Evolutionary conservation across 1,284 basidiomycete species (phyloP), one percentile per base, ranked within the genome.

Genomic region (Cryptococcus maquisensis): DNA sequence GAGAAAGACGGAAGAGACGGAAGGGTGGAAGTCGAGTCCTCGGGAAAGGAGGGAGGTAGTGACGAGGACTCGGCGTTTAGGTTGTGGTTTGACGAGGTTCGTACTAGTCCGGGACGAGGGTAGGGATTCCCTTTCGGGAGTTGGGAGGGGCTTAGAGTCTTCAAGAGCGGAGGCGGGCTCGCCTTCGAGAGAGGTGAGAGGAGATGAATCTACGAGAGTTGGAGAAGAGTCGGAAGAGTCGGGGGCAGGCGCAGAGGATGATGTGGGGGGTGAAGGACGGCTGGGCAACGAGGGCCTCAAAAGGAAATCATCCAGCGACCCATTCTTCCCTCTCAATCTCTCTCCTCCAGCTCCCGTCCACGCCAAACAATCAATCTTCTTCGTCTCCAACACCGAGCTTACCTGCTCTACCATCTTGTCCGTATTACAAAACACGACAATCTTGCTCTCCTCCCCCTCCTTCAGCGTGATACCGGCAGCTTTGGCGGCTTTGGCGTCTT

Each of bases 1-100:
- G 61, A 93, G 85, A 72, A 93, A 86, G 4, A 92, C 86, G 60
- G 90, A 84, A 58, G 81, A 80, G 61, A 93, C 84, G 4, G 78
- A 76, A 0, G 89, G 84, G 15, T 84, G 79, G 67, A 95, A 95
- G 71, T 95, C 92, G 10, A 95, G 81, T 3, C 91, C 92, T 16
- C 92, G 83, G n/a, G 90, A 90, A 28, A 95, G 84, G 21, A 95
- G 79, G 10, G 90, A 93, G 0, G 91, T 95, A 23, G 91, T 93
- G 54, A 94, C 81, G 63, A 95, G 79, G 26, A 93, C 85, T 54
- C 86, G 54, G 28, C 38, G 26, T 23, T 26, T 20, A 10, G 28
- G 28, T 10, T 32, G 47, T 41, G 40, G 40, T 18, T 42, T 21
- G 18, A 43, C 18, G 26, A 26, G 18, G 15, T 49, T 32, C 1